Base-by-base conservation (phyloP, 2,329 filamentous ascomycete genomes). In the Talaromyces rugulosus region DNA sequence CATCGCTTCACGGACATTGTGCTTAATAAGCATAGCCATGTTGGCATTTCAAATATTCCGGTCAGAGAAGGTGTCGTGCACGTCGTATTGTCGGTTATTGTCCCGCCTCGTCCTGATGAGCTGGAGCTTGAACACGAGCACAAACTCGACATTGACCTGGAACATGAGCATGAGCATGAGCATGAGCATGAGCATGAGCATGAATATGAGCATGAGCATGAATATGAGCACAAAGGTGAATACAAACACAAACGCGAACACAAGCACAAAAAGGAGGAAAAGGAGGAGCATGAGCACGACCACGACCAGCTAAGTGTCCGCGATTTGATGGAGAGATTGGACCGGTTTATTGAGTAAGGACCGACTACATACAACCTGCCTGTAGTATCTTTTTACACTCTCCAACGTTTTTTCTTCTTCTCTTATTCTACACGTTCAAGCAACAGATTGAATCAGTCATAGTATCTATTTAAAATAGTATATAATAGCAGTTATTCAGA, bases 61-160 rank as follows among this genome's bases (percentile, higher is more conserved):
- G 89, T 88, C 0, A 85, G 83, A 70, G 90, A 96, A 69, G 92
- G 92, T 33, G 92, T 95, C 16, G 85, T 96, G 36, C 92, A 96
- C 47, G 85, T 93, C 8, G 81, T 93, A 0, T 81, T 82, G 54
- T 82, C 83, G 61, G 85, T 96, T 0, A 76, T 94, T 52, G 86
- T 96, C 64, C 92, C 92, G 47, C 91, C 91, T 31, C 61, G 56
- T 31, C 4, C 53, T 34, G 30, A 57, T 23, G 3, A 51, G 3
- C 50, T n/a, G 12, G 36, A 16, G 14, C 12, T 23, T 12, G 27
- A 23, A 31, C 5, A n/a, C 16, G 58, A 56, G 2, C 40, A 56
- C 4, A 18, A 28, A 27, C 8, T 16, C 16, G 34, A 62, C 27
- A 31, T 23, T 47, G 57, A 28, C n/a, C 31, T 16, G 28, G 23